Evolutionary conservation across 441 rosid genomes (phyloP), one percentile per base, ranked within the genome.

Genomic region (Euphorbia schlechtendalii): DNA sequence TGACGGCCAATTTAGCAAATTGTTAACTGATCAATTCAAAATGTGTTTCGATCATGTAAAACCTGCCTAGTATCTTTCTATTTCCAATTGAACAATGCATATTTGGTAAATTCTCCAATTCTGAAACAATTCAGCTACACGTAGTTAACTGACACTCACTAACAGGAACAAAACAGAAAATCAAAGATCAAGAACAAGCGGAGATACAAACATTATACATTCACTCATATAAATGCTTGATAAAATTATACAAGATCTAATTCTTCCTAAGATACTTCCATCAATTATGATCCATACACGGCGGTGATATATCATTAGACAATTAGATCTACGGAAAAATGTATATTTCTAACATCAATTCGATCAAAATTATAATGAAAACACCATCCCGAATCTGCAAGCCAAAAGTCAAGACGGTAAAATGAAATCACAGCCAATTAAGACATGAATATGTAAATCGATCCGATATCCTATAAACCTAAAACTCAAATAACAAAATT

Each of bases 311-410:
- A 8, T 30, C n/a, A 30, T 13, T 7, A 25, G 25, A 7, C 40
- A 56, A 61, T 38, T 62, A 68, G 81, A 83, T 76, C 85, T 28
- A 53, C 52, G 3, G 49, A 20, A 38, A 8, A 55, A 12, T 34
- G 11, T 61, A 8, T 21, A 51, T 12, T 43, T 3, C 30, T 45
- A 43, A 51, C 65, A 57, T 72, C 59, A 66, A 64, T 60, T 71
- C 43, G 45, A 72, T 71, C 53, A 59, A 68, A 18, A 65, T 69
- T 59, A 56, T 24, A 28, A 27, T 41, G 56, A 61, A 53, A 62
- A 17, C n/a, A 58, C 21, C 2, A 43, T 0, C 56, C 13, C n/a
- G 27, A 63, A 43, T 21, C 36, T 20, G 13, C 9, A 12, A 28
- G 27, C 46, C 27, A 2, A 56, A 28, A 38, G 59, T 1, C 21